Percentiles rank a stretch among this genome's conserved stretches.
phyloP scores from a whole-genome alignment of 2,329 filamentous ascomycete species.

The Scopulariopsis brevicaulis region DNA sequence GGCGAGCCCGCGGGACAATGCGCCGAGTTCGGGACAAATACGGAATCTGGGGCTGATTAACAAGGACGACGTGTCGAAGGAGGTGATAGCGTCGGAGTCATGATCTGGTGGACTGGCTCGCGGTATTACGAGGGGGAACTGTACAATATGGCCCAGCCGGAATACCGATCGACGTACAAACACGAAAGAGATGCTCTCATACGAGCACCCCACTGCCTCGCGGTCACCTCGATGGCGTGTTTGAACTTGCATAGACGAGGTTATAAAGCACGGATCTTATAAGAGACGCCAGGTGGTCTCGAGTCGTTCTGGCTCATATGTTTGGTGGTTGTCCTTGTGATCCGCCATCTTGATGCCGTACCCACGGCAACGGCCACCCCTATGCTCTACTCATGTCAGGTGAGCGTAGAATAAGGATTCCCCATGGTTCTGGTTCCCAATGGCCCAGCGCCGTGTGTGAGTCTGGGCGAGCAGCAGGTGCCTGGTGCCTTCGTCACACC shows the following conservation, averaged over 20 bases:
- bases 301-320: not conserved
- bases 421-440: too few relatives aligned
- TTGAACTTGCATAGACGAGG: not conserved
- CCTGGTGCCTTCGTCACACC: too few relatives aligned
- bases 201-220: not conserved
- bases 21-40: constrained; percentile 76
- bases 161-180: not conserved
- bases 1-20: constrained; percentile 65
- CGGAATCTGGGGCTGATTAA: constrained; percentile 73
- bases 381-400: too few relatives aligned
- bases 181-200: not conserved
- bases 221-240: not conserved
- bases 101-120: constrained; percentile 7
- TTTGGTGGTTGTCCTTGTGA: not conserved
- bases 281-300: not conserved
- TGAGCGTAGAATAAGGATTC: too few relatives aligned
- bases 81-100: constrained; percentile 29
- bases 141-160: not conserved
- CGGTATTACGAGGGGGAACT: not conserved
- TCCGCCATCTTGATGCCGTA: too few relatives aligned
- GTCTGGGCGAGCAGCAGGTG: too few relatives aligned
- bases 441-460: too few relatives aligned
- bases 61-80: constrained; percentile 70
- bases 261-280: not conserved
- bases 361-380: too few relatives aligned